Evolutionary conservation across 371 early-diverging fungal genomes (phyloP), one percentile per base, ranked within the genome.

Genomic region (Syncephalastrum monosporum): DNA sequence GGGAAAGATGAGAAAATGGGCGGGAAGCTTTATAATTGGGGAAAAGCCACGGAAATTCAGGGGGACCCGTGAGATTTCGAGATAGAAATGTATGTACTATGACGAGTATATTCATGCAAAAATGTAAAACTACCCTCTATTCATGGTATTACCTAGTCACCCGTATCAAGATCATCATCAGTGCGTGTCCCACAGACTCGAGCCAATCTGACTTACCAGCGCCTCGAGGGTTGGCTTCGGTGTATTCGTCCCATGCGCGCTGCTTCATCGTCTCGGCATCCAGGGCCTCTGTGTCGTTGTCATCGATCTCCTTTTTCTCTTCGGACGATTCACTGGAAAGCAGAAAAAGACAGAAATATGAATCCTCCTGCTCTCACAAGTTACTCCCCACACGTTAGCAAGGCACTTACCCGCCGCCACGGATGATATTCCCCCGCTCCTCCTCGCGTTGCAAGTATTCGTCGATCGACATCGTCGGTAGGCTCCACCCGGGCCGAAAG

Each of bases 401-500:
- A 27, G 27, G 7, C 4, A 62, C 74, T 75, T 82, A 82, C 90
- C 87, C 89, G 64, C 38, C 38, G 2, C 97, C 96, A 16, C 92
- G 72, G 56, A 97, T 83, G 23, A 97, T 83, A 60, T 92, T 92
- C 4, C 98, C 98, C 23, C 93, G 83, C 61, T 85, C 88, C 60
- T 75, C 77, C 71, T 98, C 97, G 61, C 86, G 84, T 50, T 92
- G 82, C 52, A 98, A 64, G 59, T 94, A 98, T 71, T 98, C 91
- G 47, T 98, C 99, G 53, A 98, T 88, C 0, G 95, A 81, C 98
- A 97, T 98, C 4, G 98, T 97, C 3, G 99, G 99, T 55, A 98
- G 68, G 33, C 84, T 89, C 70, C 91, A 89, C 1, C 92, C 86
- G 0, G 93, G 94, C 8, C 91, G 63, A 70, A 98, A 98, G 8